These are phyloP conservation scores for Aspergillus latus DNA, from an alignment of 2,329 filamentous ascomycete genomes.

Conservation along the genomic window DNA sequence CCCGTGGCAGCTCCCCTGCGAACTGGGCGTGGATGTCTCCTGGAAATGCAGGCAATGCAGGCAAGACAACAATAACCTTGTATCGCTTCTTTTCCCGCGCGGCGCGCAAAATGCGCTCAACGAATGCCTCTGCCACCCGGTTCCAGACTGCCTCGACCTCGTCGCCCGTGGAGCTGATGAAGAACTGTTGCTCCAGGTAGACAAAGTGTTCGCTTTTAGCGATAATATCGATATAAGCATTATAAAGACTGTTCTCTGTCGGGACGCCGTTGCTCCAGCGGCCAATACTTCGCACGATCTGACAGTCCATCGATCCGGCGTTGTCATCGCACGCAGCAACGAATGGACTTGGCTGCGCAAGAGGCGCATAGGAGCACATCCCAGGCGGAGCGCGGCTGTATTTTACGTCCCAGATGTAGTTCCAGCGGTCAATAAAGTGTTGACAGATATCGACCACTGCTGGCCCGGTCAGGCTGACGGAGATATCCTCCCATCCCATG, in stretches of 20 bases:
- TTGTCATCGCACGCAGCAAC: too few relatives aligned
- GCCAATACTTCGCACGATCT: background rate
- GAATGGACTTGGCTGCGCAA: background rate
- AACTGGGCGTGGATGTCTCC: background rate
- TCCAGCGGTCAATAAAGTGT: constrained; percentile 1
- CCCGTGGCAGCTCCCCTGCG: background rate
- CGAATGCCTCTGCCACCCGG: background rate
- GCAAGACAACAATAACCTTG: background rate
- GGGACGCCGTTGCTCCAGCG: background rate
- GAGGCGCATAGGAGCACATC: background rate
- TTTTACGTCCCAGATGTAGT: background rate
- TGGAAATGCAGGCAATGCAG: background rate
- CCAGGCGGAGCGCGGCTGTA: background rate
- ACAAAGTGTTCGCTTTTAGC: constrained; percentile 1
- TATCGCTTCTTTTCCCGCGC: background rate
- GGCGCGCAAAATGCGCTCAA: background rate
- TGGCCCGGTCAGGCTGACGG: background rate
- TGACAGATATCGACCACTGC: background rate
- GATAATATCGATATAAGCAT: constrained; percentile 3
- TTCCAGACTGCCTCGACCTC: background rate
- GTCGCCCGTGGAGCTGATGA: background rate
- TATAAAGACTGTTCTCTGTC: background rate
- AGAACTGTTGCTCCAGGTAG: constrained; percentile 2
- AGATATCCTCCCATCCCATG: constrained; percentile 4
- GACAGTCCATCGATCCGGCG: background rate